These are phyloP conservation scores for Pichia phayaonensis DNA, from an alignment of 805 yeast genomes.

Conservation along the genomic window DNA sequence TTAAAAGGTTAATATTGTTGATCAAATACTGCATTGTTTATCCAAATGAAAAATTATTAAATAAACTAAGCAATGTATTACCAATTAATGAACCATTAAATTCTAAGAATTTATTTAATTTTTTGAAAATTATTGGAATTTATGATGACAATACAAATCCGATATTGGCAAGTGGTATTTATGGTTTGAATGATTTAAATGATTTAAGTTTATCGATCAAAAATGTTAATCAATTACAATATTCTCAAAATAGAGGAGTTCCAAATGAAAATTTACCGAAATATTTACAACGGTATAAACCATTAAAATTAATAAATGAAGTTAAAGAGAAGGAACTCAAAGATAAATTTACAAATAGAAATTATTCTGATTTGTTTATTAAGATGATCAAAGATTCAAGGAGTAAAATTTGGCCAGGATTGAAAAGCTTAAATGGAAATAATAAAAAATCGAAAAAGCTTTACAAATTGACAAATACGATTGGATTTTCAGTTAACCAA, in stretches of 20 bases:
- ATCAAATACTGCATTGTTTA: slow-evolving; percentile 26
- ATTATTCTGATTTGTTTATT: slow-evolving; percentile 1
- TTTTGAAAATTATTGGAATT: slow-evolving; percentile 13
- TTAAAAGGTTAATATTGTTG: slow-evolving; percentile 18
- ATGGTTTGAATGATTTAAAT: slow-evolving; percentile 9
- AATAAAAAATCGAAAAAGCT: neutral
- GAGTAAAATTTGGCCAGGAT: neutral
- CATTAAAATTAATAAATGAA: neutral
- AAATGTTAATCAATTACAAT: slow-evolving; percentile 5
- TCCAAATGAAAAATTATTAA: slow-evolving; percentile 24
- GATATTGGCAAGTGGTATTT: slow-evolving; percentile 22
- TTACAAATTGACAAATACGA: slow-evolving; percentile 14
- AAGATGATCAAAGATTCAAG: slow-evolving; percentile 3
- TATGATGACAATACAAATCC: slow-evolving; percentile 18
- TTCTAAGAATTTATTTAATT: slow-evolving; percentile 13
- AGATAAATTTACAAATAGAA: neutral
- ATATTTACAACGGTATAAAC: slow-evolving; percentile 2
- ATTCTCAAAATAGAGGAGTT: slow-evolving; percentile 1
- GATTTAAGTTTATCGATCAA: slow-evolving; percentile 3
- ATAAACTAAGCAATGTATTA: slow-evolving; percentile 13
- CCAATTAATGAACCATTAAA: neutral
- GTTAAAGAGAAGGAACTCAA: neutral
- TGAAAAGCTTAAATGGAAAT: neutral
- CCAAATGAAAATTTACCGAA: slow-evolving; percentile 1
- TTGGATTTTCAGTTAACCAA: slow-evolving; percentile 20